A percentile compares a stretch with the other conserved stretches of the same genome.
Conservation (phyloP, 495 filamentous ascomycete genomes). For the Pseudevernia furfuracea region DNA sequence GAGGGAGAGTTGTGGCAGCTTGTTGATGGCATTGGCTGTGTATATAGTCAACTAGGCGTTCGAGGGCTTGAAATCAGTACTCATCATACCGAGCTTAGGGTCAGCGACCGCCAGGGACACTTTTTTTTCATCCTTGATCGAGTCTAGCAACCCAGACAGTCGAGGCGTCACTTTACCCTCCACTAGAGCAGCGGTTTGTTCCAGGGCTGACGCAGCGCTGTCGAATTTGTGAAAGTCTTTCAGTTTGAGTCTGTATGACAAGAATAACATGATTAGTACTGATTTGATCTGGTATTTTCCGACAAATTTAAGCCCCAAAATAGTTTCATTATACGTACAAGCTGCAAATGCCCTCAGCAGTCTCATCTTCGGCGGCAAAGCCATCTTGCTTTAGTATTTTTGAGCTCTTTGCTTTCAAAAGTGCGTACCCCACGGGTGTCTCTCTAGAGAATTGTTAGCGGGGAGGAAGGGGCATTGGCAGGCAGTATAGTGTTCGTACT, state of each 20-base stretch:
- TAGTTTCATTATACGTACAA: constrained; percentile 53
- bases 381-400: constrained; percentile 87
- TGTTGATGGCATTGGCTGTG: constrained; percentile 75
- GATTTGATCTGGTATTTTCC: constrained; percentile 7
- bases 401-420: constrained; percentile 97
- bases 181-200: constrained; percentile 78
- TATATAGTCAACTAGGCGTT: background rate
- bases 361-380: constrained; percentile 61
- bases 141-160: constrained; percentile 70
- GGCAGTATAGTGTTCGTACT: constrained; percentile 15
- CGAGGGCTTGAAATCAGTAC: background rate
- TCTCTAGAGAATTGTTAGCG: constrained; percentile 57
- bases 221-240: constrained; percentile 97
- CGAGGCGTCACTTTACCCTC: constrained; percentile 96
- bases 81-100: constrained; percentile 71
- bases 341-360: constrained; percentile 76
- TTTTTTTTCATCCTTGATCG: constrained; percentile 97
- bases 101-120: constrained; percentile 90
- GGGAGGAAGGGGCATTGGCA: constrained; percentile 54
- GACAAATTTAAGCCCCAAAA: constrained; percentile 8
- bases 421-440: constrained; percentile 92
- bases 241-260: constrained; percentile 66
- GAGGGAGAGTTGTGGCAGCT: constrained; percentile 79
- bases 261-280: constrained; percentile 28
- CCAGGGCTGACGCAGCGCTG: constrained; percentile 74